phyloP scores from a whole-genome alignment of 106 monocot genomes.

The Gastrodia elata region DNA sequence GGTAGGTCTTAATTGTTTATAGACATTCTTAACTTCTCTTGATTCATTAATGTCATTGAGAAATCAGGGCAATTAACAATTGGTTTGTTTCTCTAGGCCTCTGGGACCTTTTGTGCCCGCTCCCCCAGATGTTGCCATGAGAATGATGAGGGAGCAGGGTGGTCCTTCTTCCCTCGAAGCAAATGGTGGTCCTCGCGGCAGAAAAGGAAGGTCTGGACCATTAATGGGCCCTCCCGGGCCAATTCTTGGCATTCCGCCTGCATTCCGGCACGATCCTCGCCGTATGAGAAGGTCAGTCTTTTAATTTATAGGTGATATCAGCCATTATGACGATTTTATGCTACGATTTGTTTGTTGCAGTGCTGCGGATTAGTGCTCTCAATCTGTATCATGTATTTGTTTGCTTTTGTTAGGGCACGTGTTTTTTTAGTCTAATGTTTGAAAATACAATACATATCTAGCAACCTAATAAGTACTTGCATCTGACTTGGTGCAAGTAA shows the following conservation, averaged over 20 bases:
- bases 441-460: too few species aligned
- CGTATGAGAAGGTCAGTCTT: conserved; percentile 61
- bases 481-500: too few species aligned
- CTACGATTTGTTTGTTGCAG: not conserved
- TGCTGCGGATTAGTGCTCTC: not conserved
- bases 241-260: conserved; percentile 45
- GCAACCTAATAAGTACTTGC: too few species aligned
- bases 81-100: conserved; percentile 29
- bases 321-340: not conserved
- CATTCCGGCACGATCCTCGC: conserved; percentile 79
- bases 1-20: conserved; percentile 36
- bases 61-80: not conserved
- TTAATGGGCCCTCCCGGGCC: conserved; percentile 43
- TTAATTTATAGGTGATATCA: not conserved
- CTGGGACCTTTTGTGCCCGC: conserved; percentile 96
- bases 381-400: not conserved
- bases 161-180: conserved; percentile 57
- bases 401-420: too few species aligned
- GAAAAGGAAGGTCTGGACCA: conserved; percentile 45
- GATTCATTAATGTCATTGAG: not conserved
- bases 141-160: conserved; percentile 89
- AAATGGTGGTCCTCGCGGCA: conserved; percentile 50
- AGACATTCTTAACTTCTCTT: not conserved
- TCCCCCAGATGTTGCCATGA: conserved; percentile 92
- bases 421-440: too few species aligned